Evolutionary conservation across 768 basidiomycete genomes (phyloP).

Genomic region (Leccinum fibrillosum): DNA sequence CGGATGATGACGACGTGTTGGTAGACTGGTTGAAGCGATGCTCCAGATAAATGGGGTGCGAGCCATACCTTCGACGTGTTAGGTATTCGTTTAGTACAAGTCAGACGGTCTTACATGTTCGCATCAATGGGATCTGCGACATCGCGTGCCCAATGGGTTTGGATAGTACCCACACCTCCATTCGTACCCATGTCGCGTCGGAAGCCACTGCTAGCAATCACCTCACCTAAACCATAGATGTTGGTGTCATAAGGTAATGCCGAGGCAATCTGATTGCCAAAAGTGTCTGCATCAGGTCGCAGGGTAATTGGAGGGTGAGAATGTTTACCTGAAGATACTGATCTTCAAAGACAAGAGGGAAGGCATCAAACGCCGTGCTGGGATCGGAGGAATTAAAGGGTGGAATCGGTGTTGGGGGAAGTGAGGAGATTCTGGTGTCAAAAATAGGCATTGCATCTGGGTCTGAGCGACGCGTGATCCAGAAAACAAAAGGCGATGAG

Average conservation of each 20-base stretch:
- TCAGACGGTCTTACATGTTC: conserved; percentile 49
- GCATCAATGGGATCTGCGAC: conserved; percentile 60
- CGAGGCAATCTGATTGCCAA: conserved; percentile 49
- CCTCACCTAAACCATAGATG: conserved; percentile 78
- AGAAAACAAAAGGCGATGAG: conserved; percentile 68
- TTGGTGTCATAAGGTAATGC: conserved; percentile 65
- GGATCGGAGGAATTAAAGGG: conserved; percentile 50
- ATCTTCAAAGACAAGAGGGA: conserved; percentile 75
- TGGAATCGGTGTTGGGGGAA: conserved; percentile 59
- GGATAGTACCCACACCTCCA: conserved; percentile 52
- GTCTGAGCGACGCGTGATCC: conserved; percentile 68
- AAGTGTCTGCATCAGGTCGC: not conserved
- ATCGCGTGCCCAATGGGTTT: conserved; percentile 68
- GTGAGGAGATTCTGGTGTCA: conserved; percentile 62
- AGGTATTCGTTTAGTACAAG: not conserved
- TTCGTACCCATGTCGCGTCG: conserved; percentile 53
- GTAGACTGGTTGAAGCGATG: conserved; percentile 58
- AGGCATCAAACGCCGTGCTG: conserved; percentile 58
- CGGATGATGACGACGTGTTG: conserved; percentile 59
- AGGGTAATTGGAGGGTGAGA: not conserved
- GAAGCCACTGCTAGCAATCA: conserved; percentile 66
- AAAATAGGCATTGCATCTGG: conserved; percentile 57
- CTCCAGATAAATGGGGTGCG: conserved; percentile 70
- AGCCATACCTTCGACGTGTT: conserved; percentile 50
- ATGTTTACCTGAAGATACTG: conserved; percentile 65